These are phyloP conservation scores for Russula sp. DNA, from an alignment of 768 basidiomycete species.

Conservation along the genomic window DNA sequence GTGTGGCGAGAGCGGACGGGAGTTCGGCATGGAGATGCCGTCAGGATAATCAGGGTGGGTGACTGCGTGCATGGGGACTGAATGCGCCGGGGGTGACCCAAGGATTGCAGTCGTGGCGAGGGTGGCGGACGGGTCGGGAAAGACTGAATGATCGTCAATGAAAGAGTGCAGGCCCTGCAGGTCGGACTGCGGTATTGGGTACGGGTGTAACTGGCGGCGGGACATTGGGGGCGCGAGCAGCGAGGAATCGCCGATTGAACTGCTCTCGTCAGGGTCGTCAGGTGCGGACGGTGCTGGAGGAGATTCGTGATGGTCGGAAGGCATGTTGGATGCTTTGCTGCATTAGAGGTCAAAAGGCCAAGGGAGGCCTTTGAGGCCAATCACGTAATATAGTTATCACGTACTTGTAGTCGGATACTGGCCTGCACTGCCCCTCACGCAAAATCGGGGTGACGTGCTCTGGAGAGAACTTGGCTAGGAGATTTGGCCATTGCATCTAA, in stretches of 20 bases:
- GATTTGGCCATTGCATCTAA: constrained; percentile 13
- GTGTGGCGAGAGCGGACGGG: constrained; percentile 14
- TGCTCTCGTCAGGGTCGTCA: not conserved
- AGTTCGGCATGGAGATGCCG: not conserved
- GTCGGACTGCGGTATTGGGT: not conserved
- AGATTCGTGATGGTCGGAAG: constrained; percentile 12
- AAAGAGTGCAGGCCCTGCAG: not conserved
- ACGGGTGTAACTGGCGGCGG: not conserved
- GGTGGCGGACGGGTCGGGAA: not conserved
- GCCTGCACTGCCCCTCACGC: constrained; percentile 21
- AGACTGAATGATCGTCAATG: not conserved
- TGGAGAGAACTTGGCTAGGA: constrained; percentile 17
- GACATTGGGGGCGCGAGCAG: constrained; percentile 13
- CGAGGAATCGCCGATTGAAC: constrained; percentile 11
- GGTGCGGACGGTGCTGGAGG: not conserved
- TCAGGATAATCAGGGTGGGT: not conserved
- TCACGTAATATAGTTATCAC: constrained; percentile 19
- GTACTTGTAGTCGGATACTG: constrained; percentile 17
- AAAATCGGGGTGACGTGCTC: constrained; percentile 10
- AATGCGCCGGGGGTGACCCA: not conserved
- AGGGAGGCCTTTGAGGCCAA: constrained; percentile 1
- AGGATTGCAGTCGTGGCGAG: not conserved
- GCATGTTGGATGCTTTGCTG: constrained; percentile 15
- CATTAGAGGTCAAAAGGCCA: constrained; percentile 10
- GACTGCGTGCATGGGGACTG: not conserved